A percentile compares a stretch with the other conserved stretches of the same genome.
Conservation (phyloP, 495 filamentous ascomycete species). For the Xanthoparmelia taractica region DNA sequence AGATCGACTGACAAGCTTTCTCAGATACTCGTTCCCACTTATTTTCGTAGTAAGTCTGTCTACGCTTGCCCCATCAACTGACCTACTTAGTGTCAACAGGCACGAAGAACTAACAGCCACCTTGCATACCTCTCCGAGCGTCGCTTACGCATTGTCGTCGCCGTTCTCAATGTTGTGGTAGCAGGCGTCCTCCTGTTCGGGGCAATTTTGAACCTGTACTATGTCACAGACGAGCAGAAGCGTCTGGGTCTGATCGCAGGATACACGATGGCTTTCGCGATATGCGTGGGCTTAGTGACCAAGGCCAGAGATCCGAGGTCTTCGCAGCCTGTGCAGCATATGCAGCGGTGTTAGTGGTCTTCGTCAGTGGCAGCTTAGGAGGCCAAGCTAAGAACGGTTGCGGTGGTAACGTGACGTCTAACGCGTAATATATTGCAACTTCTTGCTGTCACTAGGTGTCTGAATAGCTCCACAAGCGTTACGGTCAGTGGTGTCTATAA, state of each 20-base stretch:
- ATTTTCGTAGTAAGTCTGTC: slow-evolving; percentile 3
- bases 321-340: slow-evolving; percentile 29
- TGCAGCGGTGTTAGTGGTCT: slow-evolving; percentile 23
- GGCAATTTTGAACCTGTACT: slow-evolving; percentile 25
- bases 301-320: slow-evolving; percentile 28
- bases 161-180: slow-evolving; percentile 19
- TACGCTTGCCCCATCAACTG: background rate
- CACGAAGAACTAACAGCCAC: background rate
- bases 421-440: background rate
- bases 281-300: slow-evolving; percentile 25
- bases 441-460: too few species aligned
- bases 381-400: background rate
- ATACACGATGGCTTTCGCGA: slow-evolving; percentile 28
- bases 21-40: slow-evolving; percentile 13
- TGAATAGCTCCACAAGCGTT: too few species aligned
- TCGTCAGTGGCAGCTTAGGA: slow-evolving; percentile 11
- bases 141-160: slow-evolving; percentile 2
- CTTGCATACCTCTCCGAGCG: slow-evolving; percentile 8
- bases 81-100: background rate
- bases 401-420: background rate
- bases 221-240: slow-evolving; percentile 12
- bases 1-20: slow-evolving; percentile 16
- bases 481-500: too few species aligned
- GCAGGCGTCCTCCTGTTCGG: slow-evolving; percentile 27
- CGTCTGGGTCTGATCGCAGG: slow-evolving; percentile 27